Evolutionary conservation across 129 eudicot species (phyloP), one percentile per base, ranked within the genome.

Genomic region (Pulicaria dysenterica): DNA sequence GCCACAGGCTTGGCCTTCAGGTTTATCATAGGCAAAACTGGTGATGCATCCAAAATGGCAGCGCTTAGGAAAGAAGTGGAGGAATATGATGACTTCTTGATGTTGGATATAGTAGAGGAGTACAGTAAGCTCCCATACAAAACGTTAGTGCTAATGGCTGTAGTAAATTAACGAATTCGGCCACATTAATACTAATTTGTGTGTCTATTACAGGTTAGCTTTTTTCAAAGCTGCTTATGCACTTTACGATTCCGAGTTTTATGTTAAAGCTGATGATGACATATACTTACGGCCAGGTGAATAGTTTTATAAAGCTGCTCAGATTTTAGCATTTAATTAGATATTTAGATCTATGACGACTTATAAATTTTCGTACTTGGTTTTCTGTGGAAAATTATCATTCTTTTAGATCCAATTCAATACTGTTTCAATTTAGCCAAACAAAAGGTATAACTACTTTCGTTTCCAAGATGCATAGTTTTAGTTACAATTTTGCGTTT

Each of bases 251-350:
- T 83, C 90, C 55, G 90, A 88, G 73, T 85, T 80, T 75, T 88
- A 82, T 76, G 88, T 85, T 57, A 88, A 88, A 83, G 95, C 88
- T 78, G 92, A 81, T 69, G 92, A 87, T 67, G 92, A 87, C 75
- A 84, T 87, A 58, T 87, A 87, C 76, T 24, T 88, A 77, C 82
- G 95, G 50, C 90, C 95, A 73, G 88, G 90, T 88, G 66, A 70
- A 34, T 70, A 9, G 17, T 67, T 67, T 10, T 38, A 56, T 49
- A 57, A 49, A 67, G 31, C 43, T 57, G 58, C 40, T 73, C 15
- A 3, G 42, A 55, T 51, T 39, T 67, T 39, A 39, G 58, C 55
- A 53, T 15, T 64, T 42, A 31, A 54, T 44, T 53, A 24, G 8
- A 7, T 42, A 31, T 42, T 44, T 53, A 24, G 8, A 7, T 45